phyloP scores from a whole-genome alignment of 2,329 filamentous ascomycete species.

The Exophiala bonariae region DNA sequence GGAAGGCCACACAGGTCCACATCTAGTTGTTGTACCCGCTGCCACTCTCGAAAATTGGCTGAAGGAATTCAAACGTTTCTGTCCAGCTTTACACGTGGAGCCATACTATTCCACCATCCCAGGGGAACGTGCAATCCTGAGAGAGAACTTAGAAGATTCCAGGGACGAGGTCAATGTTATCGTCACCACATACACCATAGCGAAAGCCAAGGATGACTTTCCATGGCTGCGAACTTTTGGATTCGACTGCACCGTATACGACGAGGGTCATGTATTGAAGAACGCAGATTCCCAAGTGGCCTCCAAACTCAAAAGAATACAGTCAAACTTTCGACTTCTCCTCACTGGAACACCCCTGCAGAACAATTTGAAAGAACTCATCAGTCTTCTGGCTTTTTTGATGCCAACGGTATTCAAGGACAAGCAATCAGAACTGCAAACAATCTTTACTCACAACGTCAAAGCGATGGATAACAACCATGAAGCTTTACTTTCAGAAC shows the following conservation, averaged over 20 bases:
- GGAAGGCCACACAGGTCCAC: slow-evolving; percentile 65
- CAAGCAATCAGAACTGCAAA: slow-evolving; percentile 75
- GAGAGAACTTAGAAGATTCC: slow-evolving; percentile 64
- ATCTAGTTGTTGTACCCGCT: slow-evolving; percentile 86
- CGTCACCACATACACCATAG: slow-evolving; percentile 71
- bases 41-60: slow-evolving; percentile 97
- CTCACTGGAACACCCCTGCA: slow-evolving; percentile 91
- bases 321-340: slow-evolving; percentile 78
- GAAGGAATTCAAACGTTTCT: slow-evolving; percentile 84
- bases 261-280: slow-evolving; percentile 92
- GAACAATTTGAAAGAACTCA: slow-evolving; percentile 92
- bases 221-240: slow-evolving; percentile 61
- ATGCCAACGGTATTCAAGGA: slow-evolving; percentile 80
- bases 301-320: slow-evolving; percentile 73
- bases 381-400: slow-evolving; percentile 89
- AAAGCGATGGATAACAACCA: slow-evolving; percentile 72
- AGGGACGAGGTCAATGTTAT: slow-evolving; percentile 67
- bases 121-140: slow-evolving; percentile 64
- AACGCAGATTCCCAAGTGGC: slow-evolving; percentile 83
- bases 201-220: slow-evolving; percentile 61
- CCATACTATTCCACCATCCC: slow-evolving; percentile 71
- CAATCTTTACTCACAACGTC: slow-evolving; percentile 89
- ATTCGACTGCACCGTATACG: slow-evolving; percentile 71
- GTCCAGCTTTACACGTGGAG: slow-evolving; percentile 70
- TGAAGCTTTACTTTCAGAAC: slow-evolving; percentile 78